Conservation (phyloP, 345 rosid genomes). For the Turnera subulata region DNA sequence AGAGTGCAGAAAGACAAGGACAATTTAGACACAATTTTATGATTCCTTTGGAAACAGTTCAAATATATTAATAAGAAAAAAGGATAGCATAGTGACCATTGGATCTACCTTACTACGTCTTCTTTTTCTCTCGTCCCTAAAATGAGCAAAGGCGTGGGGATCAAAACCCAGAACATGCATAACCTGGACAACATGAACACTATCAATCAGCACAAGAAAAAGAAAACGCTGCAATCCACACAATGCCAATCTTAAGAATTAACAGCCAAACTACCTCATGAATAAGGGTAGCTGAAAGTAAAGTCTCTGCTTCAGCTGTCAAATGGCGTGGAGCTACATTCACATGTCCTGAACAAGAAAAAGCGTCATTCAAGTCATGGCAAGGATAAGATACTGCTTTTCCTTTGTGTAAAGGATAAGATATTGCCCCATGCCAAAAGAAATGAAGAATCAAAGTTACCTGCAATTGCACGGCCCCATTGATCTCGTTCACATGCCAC, state of each 20-base stretch:
- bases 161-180: slow-evolving; percentile 99
- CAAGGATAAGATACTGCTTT: not conserved
- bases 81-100: slow-evolving; percentile 1
- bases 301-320: slow-evolving; percentile 93
- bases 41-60: too few relatives aligned
- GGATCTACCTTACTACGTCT: slow-evolving; percentile 75
- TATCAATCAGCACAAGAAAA: slow-evolving; percentile 5
- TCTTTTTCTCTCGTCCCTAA: slow-evolving; percentile 96
- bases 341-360: slow-evolving; percentile 70
- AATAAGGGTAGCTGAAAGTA: slow-evolving; percentile 95
- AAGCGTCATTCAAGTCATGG: slow-evolving; percentile 6
- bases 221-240: not conserved
- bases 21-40: too few relatives aligned
- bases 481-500: slow-evolving; percentile 99
- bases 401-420: too few relatives aligned
- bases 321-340: slow-evolving; percentile 99
- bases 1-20: too few relatives aligned
- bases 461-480: slow-evolving; percentile 99
- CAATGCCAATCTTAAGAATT: slow-evolving; percentile 9
- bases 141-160: slow-evolving; percentile 98
- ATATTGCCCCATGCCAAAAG: not conserved
- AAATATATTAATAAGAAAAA: not conserved
- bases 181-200: slow-evolving; percentile 47
- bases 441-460: slow-evolving; percentile 29
- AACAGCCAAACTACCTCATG: slow-evolving; percentile 61